phyloP scores from a whole-genome alignment of 805 yeast genomes.

The Cephaloascus albidus region DNA sequence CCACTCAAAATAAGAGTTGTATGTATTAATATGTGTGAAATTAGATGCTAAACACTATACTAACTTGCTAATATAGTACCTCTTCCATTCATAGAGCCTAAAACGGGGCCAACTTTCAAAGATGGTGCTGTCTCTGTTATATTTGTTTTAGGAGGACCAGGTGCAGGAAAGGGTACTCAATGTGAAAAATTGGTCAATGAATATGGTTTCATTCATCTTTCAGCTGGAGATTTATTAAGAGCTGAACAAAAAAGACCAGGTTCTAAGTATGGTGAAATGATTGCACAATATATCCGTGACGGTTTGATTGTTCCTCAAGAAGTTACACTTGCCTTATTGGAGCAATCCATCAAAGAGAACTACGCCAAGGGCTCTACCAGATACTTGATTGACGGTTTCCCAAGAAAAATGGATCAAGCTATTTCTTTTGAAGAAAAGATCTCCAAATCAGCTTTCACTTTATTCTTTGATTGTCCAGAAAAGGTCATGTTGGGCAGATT shows the following conservation, averaged over 20 bases:
- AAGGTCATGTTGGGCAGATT: slow-evolving; percentile 75
- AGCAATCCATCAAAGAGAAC: slow-evolving; percentile 63
- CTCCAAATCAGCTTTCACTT: slow-evolving; percentile 61
- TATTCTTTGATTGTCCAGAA: slow-evolving; percentile 79
- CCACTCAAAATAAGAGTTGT: slow-evolving; percentile 28
- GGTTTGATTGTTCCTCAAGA: slow-evolving; percentile 93
- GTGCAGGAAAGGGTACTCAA: slow-evolving; percentile 97
- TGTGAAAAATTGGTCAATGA: slow-evolving; percentile 78
- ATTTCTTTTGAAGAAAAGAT: slow-evolving; percentile 75
- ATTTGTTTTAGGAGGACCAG: slow-evolving; percentile 95
- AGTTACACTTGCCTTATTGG: slow-evolving; percentile 75
- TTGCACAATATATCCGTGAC: slow-evolving; percentile 74
- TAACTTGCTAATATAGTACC: slow-evolving; percentile 15
- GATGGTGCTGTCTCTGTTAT: slow-evolving; percentile 67
- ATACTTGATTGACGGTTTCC: slow-evolving; percentile 92
- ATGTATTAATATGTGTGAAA: background rate
- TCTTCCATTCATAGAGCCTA: slow-evolving; percentile 32
- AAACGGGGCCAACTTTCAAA: slow-evolving; percentile 36
- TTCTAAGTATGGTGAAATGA: slow-evolving; percentile 77
- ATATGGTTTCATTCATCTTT: slow-evolving; percentile 74
- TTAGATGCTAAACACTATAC: background rate
- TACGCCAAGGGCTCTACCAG: slow-evolving; percentile 40
- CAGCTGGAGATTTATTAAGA: slow-evolving; percentile 94
- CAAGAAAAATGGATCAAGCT: slow-evolving; percentile 98
- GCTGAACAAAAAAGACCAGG: slow-evolving; percentile 84